Evolutionary conservation across 2,329 filamentous ascomycete genomes (phyloP), one percentile per base, ranked within the genome.

Genomic region (Fusarium irregulare): DNA sequence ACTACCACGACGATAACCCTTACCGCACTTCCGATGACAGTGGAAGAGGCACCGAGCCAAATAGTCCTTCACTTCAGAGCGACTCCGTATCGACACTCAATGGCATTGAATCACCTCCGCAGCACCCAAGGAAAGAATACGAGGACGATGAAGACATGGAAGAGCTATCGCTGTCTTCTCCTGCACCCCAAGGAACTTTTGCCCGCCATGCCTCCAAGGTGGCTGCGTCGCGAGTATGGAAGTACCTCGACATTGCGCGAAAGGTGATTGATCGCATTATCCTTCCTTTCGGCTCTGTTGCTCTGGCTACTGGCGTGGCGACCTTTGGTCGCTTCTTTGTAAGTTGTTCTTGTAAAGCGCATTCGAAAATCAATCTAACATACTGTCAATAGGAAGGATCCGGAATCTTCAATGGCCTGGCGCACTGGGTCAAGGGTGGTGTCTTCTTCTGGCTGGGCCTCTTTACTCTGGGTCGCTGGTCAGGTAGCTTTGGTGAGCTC

Each of bases 391-490:
- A 94, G 91, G 90, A 91, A 78, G 91, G 87, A 7, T 79, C 79
- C 23, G 84, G 84, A 4, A 83, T 98, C 60, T 97, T 95, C 83
- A 94, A 90, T 72, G 93, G 95, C 3, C 85, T 98, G 44, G 95
- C 95, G 10, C 95, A 98, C 77, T 97, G 93, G 83, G 90, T 98
- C 79, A 98, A 98, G 79, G 95, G 95, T 47, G 93, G 93, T 6
- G 92, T 98, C 57, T 98, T 98, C 84, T 93, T 98, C 82, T 96
- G 93, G 90, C 93, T 97, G 68, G 95, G 95, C 11, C 81, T 97
- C 21, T 82, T 98, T 64, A 97, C 93, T 0, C 85, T 98, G 6
- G 94, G 93, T 30, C 91, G 95, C 59, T 98, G 93, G 92, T 89
- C 94, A 76, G 95, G 95, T 27, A 92, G 92, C 78, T 98, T 97